Percentiles rank a stretch among this genome's conserved stretches.
Evolutionary conservation across 352 stramenopile genomes (phyloP).

Genomic region (Globisporangium radiosum): DNA sequence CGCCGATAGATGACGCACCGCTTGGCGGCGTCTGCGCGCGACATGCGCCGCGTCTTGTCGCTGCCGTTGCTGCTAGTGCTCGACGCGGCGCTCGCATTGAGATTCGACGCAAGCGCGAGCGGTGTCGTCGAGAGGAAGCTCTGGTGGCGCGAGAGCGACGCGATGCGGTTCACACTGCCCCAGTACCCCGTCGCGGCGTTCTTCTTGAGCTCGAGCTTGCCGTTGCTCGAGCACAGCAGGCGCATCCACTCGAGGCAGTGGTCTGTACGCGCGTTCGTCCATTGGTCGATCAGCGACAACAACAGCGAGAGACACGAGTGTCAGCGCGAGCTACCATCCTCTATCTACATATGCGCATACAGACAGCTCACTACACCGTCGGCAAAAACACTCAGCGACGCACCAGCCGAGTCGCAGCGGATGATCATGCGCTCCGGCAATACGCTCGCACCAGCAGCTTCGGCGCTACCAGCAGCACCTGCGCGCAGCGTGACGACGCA

Average conservation of each 20-base stretch:
- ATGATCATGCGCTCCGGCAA: conserved; percentile 58
- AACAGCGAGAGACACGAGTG: background rate
- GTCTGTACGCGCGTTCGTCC: conserved; percentile 25
- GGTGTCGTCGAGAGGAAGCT: conserved; percentile 72
- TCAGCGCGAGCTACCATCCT: background rate
- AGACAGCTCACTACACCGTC: background rate
- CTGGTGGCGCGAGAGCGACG: conserved; percentile 76
- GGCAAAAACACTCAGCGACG: background rate
- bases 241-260: conserved; percentile 87
- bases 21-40: conserved; percentile 66
- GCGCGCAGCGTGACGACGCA: conserved; percentile 52
- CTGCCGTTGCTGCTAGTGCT: conserved; percentile 10
- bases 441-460: conserved; percentile 8
- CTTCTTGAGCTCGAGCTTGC: conserved; percentile 86
- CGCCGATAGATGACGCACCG: conserved; percentile 34
- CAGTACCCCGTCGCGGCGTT: conserved; percentile 79
- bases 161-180: conserved; percentile 83
- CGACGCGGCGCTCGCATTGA: conserved; percentile 17
- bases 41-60: conserved; percentile 53
- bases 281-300: background rate
- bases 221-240: conserved; percentile 74
- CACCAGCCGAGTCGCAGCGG: conserved; percentile 79
- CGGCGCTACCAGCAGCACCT: conserved; percentile 7
- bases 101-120: conserved; percentile 25
- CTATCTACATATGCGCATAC: background rate